Evolutionary conservation across 768 basidiomycete species (phyloP).

Genomic region (Sistotremastrum niveocremeum): DNA sequence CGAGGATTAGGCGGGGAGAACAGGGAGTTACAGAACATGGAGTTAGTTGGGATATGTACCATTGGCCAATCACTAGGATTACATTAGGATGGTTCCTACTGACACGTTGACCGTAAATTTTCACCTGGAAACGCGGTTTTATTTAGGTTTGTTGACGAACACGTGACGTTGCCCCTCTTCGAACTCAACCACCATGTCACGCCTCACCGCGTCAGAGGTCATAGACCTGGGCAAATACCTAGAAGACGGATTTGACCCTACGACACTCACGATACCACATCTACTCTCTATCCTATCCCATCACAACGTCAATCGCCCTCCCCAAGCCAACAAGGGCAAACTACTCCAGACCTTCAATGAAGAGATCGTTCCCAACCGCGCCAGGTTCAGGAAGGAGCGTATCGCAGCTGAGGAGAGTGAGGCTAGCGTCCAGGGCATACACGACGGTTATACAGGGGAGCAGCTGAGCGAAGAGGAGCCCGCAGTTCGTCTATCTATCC

Average conservation of each 20-base stretch:
- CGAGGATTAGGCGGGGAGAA: conserved; percentile 2
- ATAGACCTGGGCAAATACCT: conserved; percentile 68
- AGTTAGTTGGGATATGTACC: conserved; percentile 2
- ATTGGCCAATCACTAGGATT: background rate
- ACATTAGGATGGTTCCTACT: too few species aligned
- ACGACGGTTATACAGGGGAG: conserved; percentile 69
- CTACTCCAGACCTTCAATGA: conserved; percentile 68
- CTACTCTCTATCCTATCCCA: conserved; percentile 64
- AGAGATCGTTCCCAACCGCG: conserved; percentile 48
- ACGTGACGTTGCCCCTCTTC: conserved; percentile 1
- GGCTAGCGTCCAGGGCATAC: conserved; percentile 74
- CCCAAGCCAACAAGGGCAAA: conserved; percentile 64
- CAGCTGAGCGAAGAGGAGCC: conserved; percentile 36
- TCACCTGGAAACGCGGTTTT: conserved; percentile 7
- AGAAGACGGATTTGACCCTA: conserved; percentile 62
- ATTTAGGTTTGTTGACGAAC: conserved; percentile 9
- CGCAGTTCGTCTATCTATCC: conserved; percentile 19
- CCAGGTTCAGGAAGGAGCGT: conserved; percentile 48
- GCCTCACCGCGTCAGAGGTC: conserved; percentile 64
- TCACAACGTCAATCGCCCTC: conserved; percentile 63
- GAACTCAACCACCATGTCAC: conserved; percentile 41
- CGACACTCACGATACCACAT: conserved; percentile 65
- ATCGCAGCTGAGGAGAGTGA: conserved; percentile 51
- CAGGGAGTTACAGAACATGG: conserved; percentile 1
- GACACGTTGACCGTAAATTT: background rate